Evolutionary conservation across 2,329 filamentous ascomycete genomes (phyloP).

Genomic region (Nectriaceae sp.): DNA sequence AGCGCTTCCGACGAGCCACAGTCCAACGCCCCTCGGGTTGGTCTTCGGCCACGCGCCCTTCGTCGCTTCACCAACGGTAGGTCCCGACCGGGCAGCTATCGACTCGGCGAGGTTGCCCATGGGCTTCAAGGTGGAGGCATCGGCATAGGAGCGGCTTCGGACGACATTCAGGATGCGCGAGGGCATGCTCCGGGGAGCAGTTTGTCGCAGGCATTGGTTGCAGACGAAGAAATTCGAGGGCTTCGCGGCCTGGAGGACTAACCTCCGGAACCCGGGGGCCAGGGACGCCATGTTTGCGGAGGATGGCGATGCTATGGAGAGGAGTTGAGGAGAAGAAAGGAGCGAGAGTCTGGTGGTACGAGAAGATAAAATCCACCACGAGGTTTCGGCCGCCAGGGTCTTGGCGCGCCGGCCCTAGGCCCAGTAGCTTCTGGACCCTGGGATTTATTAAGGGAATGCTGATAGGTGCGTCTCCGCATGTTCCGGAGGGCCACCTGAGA

Average conservation of each 20-base stretch:
- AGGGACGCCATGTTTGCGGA: conserved; percentile 42
- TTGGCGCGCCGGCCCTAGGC: conserved; percentile 1
- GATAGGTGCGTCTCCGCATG: conserved; percentile 33
- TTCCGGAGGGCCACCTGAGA: neutral
- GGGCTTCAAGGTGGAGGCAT: conserved; percentile 33
- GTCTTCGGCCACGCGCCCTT: conserved; percentile 57
- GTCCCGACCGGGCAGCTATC: conserved; percentile 24
- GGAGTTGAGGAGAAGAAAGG: conserved; percentile 5
- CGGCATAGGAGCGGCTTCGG: conserved; percentile 42
- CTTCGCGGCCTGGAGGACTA: conserved; percentile 37
- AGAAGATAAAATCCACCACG: neutral
- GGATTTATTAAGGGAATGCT: conserved; percentile 21
- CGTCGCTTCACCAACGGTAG: conserved; percentile 23
- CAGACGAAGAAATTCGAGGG: conserved; percentile 46
- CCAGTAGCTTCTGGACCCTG: neutral
- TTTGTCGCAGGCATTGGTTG: conserved; percentile 49
- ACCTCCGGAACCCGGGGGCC: conserved; percentile 43
- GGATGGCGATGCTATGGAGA: conserved; percentile 5
- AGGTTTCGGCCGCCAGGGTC: conserved; percentile 9
- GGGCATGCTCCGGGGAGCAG: conserved; percentile 31
- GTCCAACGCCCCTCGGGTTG: conserved; percentile 76
- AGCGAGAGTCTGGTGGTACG: conserved; percentile 3
- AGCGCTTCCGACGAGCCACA: conserved; percentile 91
- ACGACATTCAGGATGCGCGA: conserved; percentile 43
- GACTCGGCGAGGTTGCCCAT: conserved; percentile 29